Evolutionary conservation across 1,284 basidiomycete species (phyloP), one percentile per base, ranked within the genome.

Genomic region (Chondrostereum purpureum): DNA sequence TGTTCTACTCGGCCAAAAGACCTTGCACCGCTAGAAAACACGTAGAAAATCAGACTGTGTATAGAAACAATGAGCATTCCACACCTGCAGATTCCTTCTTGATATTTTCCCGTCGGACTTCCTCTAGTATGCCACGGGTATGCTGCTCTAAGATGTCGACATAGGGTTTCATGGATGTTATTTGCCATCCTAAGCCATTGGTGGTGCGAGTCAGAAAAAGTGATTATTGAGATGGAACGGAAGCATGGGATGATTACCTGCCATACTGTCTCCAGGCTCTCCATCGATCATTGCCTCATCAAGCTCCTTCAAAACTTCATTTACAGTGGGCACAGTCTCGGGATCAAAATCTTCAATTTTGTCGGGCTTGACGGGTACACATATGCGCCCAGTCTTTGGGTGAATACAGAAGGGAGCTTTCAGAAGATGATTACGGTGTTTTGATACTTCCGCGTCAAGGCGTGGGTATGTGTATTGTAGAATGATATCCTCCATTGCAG

Each of bases 351-450:
- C 69, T 45, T 91, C 81, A n/a, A 95, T 80, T 23, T 67, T 63
- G 23, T 67, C 67, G 1, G 92, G 87, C 57, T 96, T 86, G 21
- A 99, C 72, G 1, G 96, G 96, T 0, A 99, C 91, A 64, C 95
- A 99, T 8, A 99, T 82, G 34, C 93, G 80, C 1, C 94, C 94
- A 1, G 96, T 99, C 50, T 92, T 92, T 0, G 96, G 95, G 64
- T 99, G 95, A 0, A 99, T 74, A 60, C 93, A 96, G 65, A 99
- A 99, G 0, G 96, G 96, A 19, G 92, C 86, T 65, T 99, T 99
- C 50, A 99, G 80, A 70, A 99, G 77, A 68, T 99, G 96, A 68
- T 99, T 99, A 47, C 93, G 78, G 58, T 95, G 92, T 60, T 98
- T 96, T 1, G 93, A 94, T 12, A 99, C 95, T 63, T 99, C 95